Conservation (phyloP, 257 asterid genomes). For the Misopates orontium region DNA sequence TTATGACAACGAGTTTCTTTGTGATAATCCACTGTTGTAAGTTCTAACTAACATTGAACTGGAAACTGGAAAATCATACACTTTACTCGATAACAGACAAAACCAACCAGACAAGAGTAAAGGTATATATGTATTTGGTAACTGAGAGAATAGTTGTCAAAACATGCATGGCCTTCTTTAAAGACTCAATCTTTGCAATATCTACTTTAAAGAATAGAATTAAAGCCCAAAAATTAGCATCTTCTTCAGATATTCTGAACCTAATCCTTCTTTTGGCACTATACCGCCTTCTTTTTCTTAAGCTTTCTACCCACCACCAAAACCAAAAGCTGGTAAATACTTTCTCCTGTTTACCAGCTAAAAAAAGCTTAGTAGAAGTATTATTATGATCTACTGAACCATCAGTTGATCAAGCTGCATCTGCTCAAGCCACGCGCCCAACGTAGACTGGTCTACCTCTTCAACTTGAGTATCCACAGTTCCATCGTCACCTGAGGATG, state of each 20-base stretch:
- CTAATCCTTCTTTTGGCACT: conserved; percentile 36
- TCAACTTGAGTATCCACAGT: conserved; percentile 39
- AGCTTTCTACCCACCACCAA: conserved; percentile 36
- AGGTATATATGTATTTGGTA: conserved; percentile 36
- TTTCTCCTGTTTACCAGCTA: conserved; percentile 25
- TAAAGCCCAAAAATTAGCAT: conserved; percentile 35
- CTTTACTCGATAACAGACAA: neutral
- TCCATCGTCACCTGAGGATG: conserved; percentile 37
- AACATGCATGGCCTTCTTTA: conserved; percentile 32
- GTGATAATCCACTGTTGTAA: neutral
- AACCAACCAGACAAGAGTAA: conserved; percentile 14
- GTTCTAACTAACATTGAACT: conserved; percentile 20
- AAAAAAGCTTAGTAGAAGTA: conserved; percentile 33
- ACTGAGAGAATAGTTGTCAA: conserved; percentile 34
- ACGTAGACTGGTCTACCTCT: conserved; percentile 52
- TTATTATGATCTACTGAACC: conserved; percentile 47
- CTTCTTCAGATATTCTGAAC: conserved; percentile 32
- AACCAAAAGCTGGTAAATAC: conserved; percentile 27
- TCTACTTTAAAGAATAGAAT: conserved; percentile 47
- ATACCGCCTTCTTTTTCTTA: conserved; percentile 35
- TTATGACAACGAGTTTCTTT: no score
- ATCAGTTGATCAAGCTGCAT: conserved; percentile 75
- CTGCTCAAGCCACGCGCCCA: conserved; percentile 66
- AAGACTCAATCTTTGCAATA: conserved; percentile 39
- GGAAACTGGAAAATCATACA: conserved; percentile 18